Base-by-base conservation (phyloP, 169 alveolate species). In the Cryptosporidium ubiquitum region DNA sequence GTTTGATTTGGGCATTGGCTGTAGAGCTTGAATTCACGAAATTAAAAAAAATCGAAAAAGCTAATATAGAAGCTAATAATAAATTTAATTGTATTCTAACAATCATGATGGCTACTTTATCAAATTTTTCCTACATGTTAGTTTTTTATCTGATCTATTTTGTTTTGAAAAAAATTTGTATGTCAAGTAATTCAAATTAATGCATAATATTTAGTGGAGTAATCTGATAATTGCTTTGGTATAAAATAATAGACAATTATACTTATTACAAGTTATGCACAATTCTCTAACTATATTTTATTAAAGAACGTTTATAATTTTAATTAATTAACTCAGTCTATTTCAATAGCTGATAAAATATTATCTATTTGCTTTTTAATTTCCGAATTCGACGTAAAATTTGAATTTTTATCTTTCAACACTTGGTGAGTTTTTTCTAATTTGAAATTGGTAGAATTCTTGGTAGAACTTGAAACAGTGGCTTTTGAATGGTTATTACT, bases 111-210 rank as follows among this genome's bases (percentile, higher is more conserved):
- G 10, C 23, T n/a, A n/a, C 7, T 14, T 64, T n/a, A 31, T 12
- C 47, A 64, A 64, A 33, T 64, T 64, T 3, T 10, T 33, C 70
- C 31, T 64, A 37, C 3, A n/a, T 14, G 7, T 29, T 64, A 33
- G 23, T 47, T 47, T 47, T 47, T 47, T 18, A 18, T 5, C 29
- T 1, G 16, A 57, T 57, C 23, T 20, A 55, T 26, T 23, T 55
- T 20, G 12, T 26, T 14, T 23, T 20, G 29, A 23, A 60, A 64
- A 64, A 37, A 23, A 64, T 64, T 31, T 64, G 71, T 6, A 64
- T 29, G 71, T 64, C 71, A 64, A 64, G 71, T 64, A 64, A 64
- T 64, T 64, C 71, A 64, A 64, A 64, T 64, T 20, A 33, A 33
- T 64, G 71, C 71, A 64, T 20, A 64, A 64, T 35, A 64, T n/a